Percentiles rank a stretch among this genome's conserved stretches.
Evolutionary conservation across 139 green algal species (phyloP).

Genomic region (Micractinium sp.): DNA sequence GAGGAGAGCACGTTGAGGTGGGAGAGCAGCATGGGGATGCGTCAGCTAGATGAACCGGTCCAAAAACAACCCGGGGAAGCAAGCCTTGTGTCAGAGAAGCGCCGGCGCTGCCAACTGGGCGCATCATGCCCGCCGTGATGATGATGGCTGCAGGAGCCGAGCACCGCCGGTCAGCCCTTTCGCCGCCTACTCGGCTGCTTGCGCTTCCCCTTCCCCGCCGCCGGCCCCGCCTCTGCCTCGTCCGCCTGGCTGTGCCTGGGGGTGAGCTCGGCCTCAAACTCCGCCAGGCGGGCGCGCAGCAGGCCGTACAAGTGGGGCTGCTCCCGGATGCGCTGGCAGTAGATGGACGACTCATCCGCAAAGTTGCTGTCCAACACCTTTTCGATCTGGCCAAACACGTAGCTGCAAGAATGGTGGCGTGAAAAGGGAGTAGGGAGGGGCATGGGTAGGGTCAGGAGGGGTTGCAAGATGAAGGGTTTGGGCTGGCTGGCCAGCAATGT

Average conservation of each 20-base stretch:
- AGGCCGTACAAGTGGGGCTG: conserved; percentile 42
- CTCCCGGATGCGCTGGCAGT: conserved; percentile 18
- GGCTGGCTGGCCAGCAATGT: too few relatives aligned
- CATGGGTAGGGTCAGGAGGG: neutral
- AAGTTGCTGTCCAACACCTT: conserved; percentile 30
- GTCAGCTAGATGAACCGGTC: neutral
- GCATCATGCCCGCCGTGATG: neutral
- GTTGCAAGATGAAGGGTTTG: neutral
- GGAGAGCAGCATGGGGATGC: neutral
- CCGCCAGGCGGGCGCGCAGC: conserved; percentile 11
- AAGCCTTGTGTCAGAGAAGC: neutral
- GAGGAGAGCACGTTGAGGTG: too few relatives aligned
- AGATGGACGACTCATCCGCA: neutral
- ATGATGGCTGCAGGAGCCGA: too few relatives aligned
- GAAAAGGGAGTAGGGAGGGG: neutral
- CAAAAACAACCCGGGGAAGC: neutral
- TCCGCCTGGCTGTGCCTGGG: neutral
- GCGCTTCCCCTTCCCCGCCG: neutral
- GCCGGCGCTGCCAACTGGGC: neutral
- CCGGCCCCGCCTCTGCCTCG: neutral
- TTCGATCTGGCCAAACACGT: conserved; percentile 19
- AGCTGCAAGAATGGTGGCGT: neutral
- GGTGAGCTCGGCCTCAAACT: conserved; percentile 15
- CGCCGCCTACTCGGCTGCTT: neutral
- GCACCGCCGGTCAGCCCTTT: neutral